A percentile compares a stretch with the other conserved stretches of the same genome.
Evolutionary conservation across 2,329 filamentous ascomycete genomes (phyloP).

Genomic region (Aspergillus sergii): DNA sequence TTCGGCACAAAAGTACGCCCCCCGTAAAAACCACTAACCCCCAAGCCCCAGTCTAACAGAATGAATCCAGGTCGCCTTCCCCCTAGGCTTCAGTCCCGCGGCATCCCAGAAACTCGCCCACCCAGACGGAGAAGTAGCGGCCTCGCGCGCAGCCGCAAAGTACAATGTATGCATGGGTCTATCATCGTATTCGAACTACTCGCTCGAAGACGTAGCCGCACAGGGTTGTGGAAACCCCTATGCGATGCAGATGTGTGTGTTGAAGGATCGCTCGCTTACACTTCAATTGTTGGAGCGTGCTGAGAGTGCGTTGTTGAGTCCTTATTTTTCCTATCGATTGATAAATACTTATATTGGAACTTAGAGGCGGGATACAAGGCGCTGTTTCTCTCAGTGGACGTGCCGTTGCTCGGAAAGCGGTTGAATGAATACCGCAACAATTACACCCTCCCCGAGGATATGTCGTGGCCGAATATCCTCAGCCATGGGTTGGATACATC

Average conservation of each 20-base stretch:
- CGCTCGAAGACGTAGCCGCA: constrained; percentile 50
- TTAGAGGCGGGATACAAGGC: constrained; percentile 55
- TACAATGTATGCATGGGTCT: constrained; percentile 51
- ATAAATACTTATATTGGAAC: background rate
- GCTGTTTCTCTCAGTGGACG: constrained; percentile 58
- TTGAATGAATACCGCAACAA: constrained; percentile 58
- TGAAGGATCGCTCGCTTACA: constrained; percentile 51
- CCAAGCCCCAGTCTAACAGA: background rate
- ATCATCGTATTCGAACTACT: constrained; percentile 50
- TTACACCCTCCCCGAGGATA: constrained; percentile 50
- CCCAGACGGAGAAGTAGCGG: constrained; percentile 55
- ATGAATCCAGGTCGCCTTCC: constrained; percentile 43
- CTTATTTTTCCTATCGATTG: background rate
- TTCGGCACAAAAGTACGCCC: constrained; percentile 42
- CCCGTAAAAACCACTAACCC: background rate
- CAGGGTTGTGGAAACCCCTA: constrained; percentile 49
- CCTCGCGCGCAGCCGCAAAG: constrained; percentile 50
- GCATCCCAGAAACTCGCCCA: constrained; percentile 58
- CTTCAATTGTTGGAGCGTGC: constrained; percentile 46
- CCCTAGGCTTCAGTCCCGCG: constrained; percentile 57
- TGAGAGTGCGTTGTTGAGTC: constrained; percentile 39
- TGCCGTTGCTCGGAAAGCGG: constrained; percentile 55
- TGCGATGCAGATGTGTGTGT: constrained; percentile 58
- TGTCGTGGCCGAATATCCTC: constrained; percentile 49
- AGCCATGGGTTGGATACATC: constrained; percentile 27